Base-by-base conservation (phyloP, 2,329 filamentous ascomycete species). In the Hypoxylon sp. region DNA sequence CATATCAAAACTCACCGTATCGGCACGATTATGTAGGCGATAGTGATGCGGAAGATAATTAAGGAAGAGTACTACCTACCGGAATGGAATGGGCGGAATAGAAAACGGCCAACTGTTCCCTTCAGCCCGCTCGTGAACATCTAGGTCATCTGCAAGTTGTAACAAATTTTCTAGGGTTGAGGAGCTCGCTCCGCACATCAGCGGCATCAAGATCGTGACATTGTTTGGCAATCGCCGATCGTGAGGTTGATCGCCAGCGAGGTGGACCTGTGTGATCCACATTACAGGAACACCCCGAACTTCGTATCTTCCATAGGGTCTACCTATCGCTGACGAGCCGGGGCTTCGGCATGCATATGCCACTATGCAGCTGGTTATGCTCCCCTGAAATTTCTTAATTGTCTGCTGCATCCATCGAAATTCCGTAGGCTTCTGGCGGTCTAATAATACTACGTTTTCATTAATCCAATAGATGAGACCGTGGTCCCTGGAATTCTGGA, bases 141-240 rank as follows among this genome's bases (percentile, higher is more conserved):
- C 12, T 53, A 47, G 62, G 12, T 23, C 51, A 47, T 45, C 61
- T 63, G 62, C 65, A 65, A 65, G 52, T 58, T 30, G 61, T 37
- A 59, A 30, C 56, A 60, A 63, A 61, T 56, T 57, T 63, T 61
- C 50, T 43, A 66, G 56, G 62, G 58, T 54, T 48, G 25, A 59
- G 60, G 58, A 65, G 32, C 39, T 27, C 48, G 52, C 58, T 63
- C 58, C 58, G 58, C 54, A 48, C 57, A 64, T 58, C 63, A 63
- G 58, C 64, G 52, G 57, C 67, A 65, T 61, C 63, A 63, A 70
- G 70, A 71, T 71, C 68, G 63, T 54, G 61, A 68, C 60, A 65
- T 65, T 68, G 54, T 65, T 63, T 56, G 64, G 58, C 63, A 71
- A 72, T 72, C 70, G 70, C 67, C 66, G 68, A 71, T 72, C 68